Base-by-base conservation (phyloP, 1,284 basidiomycete species). In the Apiotrichum sp. region DNA sequence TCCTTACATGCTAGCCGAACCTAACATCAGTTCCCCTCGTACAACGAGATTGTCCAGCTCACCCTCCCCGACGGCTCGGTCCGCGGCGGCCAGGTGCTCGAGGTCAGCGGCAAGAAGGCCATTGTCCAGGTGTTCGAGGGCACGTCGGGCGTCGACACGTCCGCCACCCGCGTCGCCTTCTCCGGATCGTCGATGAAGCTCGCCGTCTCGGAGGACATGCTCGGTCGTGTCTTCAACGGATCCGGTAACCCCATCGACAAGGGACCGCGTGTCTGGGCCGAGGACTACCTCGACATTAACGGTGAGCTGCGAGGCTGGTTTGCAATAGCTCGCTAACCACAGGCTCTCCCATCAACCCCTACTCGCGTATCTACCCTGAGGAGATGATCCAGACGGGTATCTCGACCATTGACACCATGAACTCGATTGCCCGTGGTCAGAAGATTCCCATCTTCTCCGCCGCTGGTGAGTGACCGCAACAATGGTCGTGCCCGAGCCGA, bases 311-410 rank as follows among this genome's bases (percentile, higher is more conserved):
- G 6, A 10, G 29, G n/a, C 57, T 11, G 1, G 22, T 34, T 4
- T 4, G 7, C 36, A 16, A 62, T 58, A 22, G 22, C 22, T 22
- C 22, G 22, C 22, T 22, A 22, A 22, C 22, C 22, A 44, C 66
- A 95, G 92, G 93, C 61, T 96, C 93, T 6, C 96, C 95, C 50
- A 98, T 98, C 80, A 99, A 99, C 79, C 96, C 96, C 14, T 98
- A 88, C 80, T 93, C 92, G 61, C 93, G 96, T 75, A 97, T 98
- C 78, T 98, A 99, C 80, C 96, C 96, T 62, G 96, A 98, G 78
- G 95, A 99, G 80, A 99, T 99, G 96, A 98, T 99, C 66, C 96
- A 98, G 78, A 98, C 96, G 22, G 96, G 96, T 80, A 98, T 98
- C 74, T 98, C 95, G 41, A 98, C 96, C 36, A 97, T 98, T 73